phyloP scores from a whole-genome alignment of 176 grass and related monocot species.

The Elaeis guineensis region DNA sequence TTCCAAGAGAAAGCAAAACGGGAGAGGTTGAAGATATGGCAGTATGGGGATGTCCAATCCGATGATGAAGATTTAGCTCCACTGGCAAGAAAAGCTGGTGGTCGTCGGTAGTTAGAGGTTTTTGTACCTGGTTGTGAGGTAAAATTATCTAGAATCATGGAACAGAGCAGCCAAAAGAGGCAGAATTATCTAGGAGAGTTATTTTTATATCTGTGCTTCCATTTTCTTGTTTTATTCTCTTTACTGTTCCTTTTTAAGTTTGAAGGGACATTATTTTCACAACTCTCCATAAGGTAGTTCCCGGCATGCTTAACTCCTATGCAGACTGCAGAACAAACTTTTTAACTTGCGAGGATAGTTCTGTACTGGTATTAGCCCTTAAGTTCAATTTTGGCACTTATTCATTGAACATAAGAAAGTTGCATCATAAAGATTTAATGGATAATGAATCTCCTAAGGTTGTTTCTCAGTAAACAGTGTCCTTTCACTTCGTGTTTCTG shows the following conservation, averaged over 20 bases:
- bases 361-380: no score
- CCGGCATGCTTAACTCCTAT: background rate
- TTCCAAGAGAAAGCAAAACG: constrained; percentile 73
- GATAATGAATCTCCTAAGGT: no score
- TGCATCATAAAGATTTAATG: no score
- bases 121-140: background rate
- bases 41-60: constrained; percentile 56
- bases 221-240: background rate
- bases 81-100: constrained; percentile 36
- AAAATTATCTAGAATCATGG: background rate
- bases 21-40: constrained; percentile 47
- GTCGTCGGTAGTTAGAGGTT: constrained; percentile 25
- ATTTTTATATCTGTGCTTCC: background rate
- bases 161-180: background rate
- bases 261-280: constrained; percentile 15
- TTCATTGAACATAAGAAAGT: no score
- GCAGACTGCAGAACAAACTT: no score
- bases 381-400: no score
- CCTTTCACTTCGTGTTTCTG: no score
- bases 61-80: constrained; percentile 60
- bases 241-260: background rate
- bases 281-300: constrained; percentile 7
- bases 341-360: no score
- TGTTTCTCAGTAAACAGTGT: no score
- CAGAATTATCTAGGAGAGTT: background rate